Evolutionary conservation across 768 basidiomycete species (phyloP).

Genomic region (Hypsizygus marmoreus): DNA sequence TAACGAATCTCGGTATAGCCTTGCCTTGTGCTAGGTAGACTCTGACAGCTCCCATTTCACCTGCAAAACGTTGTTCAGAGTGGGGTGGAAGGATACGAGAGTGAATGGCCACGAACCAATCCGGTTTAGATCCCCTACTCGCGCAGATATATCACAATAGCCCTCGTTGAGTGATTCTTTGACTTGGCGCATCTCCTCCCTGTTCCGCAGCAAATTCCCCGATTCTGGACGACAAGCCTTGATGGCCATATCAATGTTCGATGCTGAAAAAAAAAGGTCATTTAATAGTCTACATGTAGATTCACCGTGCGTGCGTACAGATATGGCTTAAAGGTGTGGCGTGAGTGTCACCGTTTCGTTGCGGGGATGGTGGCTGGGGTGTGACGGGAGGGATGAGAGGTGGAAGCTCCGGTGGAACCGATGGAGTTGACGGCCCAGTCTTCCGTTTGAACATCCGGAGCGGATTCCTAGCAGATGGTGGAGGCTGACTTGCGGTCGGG

Average conservation of each 20-base stretch:
- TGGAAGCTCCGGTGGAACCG: slow-evolving; percentile 12
- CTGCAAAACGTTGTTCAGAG: slow-evolving; percentile 32
- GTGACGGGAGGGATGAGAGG: slow-evolving; percentile 16
- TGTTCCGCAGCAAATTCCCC: slow-evolving; percentile 59
- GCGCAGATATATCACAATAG: slow-evolving; percentile 79
- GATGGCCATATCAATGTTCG: slow-evolving; percentile 72
- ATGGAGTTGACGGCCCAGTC: slow-evolving; percentile 4
- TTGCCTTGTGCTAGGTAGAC: slow-evolving; percentile 66
- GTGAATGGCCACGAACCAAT: slow-evolving; percentile 47
- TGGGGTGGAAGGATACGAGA: background rate
- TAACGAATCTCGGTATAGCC: background rate
- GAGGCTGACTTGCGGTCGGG: slow-evolving; percentile 1
- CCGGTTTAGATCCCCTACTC: slow-evolving; percentile 56
- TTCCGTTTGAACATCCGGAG: slow-evolving; percentile 9
- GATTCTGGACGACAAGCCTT: slow-evolving; percentile 73
- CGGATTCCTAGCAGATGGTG: slow-evolving; percentile 10
- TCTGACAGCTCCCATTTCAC: slow-evolving; percentile 61
- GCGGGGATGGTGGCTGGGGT: slow-evolving; percentile 14
- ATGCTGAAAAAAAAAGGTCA: slow-evolving; percentile 36
- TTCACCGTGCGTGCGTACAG: slow-evolving; percentile 27
- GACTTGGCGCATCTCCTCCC: slow-evolving; percentile 68
- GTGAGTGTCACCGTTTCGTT: slow-evolving; percentile 16
- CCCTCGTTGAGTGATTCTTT: slow-evolving; percentile 78
- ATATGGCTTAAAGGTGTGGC: slow-evolving; percentile 46
- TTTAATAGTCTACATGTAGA: background rate